phyloP scores from a whole-genome alignment of 2,329 filamentous ascomycete species.

The Nemania sp. region DNA sequence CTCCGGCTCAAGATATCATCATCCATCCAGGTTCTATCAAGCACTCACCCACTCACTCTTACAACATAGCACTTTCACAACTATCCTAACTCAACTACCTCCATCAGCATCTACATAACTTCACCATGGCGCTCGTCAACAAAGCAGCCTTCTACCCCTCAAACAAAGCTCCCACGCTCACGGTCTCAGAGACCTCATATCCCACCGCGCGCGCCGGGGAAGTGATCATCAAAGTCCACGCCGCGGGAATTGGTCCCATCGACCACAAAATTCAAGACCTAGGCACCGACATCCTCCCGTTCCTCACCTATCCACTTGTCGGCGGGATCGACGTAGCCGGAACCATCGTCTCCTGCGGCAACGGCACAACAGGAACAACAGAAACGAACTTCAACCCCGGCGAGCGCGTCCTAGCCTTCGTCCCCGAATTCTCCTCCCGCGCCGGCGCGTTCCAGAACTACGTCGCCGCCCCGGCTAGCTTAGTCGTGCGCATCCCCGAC shows the following conservation, averaged over 20 bases:
- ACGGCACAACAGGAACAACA: slow-evolving; percentile 16
- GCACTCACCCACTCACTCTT: neutral
- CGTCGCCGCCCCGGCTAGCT: slow-evolving; percentile 8
- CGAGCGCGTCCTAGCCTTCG: slow-evolving; percentile 38
- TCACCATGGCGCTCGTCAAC: slow-evolving; percentile 30
- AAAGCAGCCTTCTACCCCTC: slow-evolving; percentile 28
- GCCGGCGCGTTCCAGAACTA: slow-evolving; percentile 38
- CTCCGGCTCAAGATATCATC: neutral
- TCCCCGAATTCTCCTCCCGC: slow-evolving; percentile 13
- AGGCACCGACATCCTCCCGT: slow-evolving; percentile 25
- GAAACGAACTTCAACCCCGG: slow-evolving; percentile 40
- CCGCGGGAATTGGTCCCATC: slow-evolving; percentile 40
- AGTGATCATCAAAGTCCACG: slow-evolving; percentile 37
- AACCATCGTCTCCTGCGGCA: slow-evolving; percentile 37
- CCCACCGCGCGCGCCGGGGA: slow-evolving; percentile 24
- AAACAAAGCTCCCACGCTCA: slow-evolving; percentile 22
- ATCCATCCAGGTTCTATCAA: too few relatives aligned
- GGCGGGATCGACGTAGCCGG: slow-evolving; percentile 41
- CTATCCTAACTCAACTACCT: neutral
- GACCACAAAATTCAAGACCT: slow-evolving; percentile 37
- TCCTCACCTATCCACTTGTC: slow-evolving; percentile 37
- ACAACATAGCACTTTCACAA: neutral
- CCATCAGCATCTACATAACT: neutral
- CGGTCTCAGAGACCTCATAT: slow-evolving; percentile 21
- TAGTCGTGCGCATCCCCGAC: slow-evolving; percentile 27